phyloP scores from a whole-genome alignment of 352 stramenopile species.

The Phytophthora nicotianae region DNA sequence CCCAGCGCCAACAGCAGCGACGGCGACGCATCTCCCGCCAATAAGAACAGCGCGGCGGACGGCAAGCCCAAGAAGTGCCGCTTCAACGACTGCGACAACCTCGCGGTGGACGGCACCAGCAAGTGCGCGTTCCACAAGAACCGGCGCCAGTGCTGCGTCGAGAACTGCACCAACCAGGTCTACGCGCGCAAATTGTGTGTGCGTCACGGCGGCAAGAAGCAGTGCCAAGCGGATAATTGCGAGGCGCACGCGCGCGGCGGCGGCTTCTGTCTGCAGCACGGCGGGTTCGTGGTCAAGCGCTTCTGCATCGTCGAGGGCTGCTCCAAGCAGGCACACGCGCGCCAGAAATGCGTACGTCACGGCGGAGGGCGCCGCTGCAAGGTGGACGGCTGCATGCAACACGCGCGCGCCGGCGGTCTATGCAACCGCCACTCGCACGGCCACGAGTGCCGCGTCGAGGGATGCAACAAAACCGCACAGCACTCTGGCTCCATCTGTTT shows the following conservation, averaged over 20 bases:
- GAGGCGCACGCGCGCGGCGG: slow-evolving; percentile 74
- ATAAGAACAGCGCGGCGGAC: slow-evolving; percentile 15
- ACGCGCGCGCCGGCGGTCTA: slow-evolving; percentile 67
- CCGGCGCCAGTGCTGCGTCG: slow-evolving; percentile 75
- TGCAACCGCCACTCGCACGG: slow-evolving; percentile 81
- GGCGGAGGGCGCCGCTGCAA: slow-evolving; percentile 73
- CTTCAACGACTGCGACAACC: slow-evolving; percentile 85
- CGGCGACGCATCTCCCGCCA: slow-evolving; percentile 22
- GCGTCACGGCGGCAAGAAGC: slow-evolving; percentile 80
- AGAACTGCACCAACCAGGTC: slow-evolving; percentile 86
- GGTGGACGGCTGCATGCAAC: slow-evolving; percentile 75
- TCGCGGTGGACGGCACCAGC: slow-evolving; percentile 68
- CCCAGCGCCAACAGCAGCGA: slow-evolving; percentile 32
- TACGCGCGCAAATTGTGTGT: slow-evolving; percentile 85
- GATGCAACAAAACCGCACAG: slow-evolving; percentile 83
- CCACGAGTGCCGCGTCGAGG: slow-evolving; percentile 76
- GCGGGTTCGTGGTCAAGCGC: slow-evolving; percentile 82
- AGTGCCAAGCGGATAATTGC: slow-evolving; percentile 77
- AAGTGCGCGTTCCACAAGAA: slow-evolving; percentile 89
- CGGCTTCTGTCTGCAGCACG: slow-evolving; percentile 79
- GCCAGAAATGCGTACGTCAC: slow-evolving; percentile 80
- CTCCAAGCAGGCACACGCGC: slow-evolving; percentile 76
- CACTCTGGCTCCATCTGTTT: slow-evolving; percentile 81
- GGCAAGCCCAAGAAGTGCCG: slow-evolving; percentile 67
- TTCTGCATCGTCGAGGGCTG: slow-evolving; percentile 85